Base-by-base conservation (phyloP, 2,329 filamentous ascomycete genomes). In the Penicillium occitanis region DNA sequence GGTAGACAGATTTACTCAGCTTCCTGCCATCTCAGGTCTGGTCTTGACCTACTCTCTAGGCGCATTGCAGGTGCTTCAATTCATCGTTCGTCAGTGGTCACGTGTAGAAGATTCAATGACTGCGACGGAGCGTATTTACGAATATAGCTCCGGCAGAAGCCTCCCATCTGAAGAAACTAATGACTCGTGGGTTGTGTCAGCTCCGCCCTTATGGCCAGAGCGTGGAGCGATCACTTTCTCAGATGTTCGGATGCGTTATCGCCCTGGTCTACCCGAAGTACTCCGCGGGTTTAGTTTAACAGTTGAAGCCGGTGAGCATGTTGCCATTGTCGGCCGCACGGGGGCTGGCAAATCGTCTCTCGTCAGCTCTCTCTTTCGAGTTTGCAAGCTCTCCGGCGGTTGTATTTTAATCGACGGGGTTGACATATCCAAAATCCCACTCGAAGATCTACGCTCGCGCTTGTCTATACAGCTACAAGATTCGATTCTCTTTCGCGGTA, bases 381-480 rank as follows among this genome's bases (percentile, higher is more conserved):
- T 93, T 80, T 79, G 93, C 17, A 90, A 92, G 74, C 85, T 89
- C 0, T 78, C 83, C 5, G 84, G 86, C 13, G 91, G 91, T 6
- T 85, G 77, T 14, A 88, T 93, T 68, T 75, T 82, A 66, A 90
- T 94, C 68, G 91, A 93, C 71, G 90, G 90, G 0, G 70, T 92
- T 11, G 90, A 93, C 72, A 91, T 93, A 62, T 88, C 89, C 28
- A 89, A 86, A 71, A 86, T 93, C 71, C 86, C 85, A 62, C 83
- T 93, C 0, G 84, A 89, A 66, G 87, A 90, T 65, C 81, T 95
- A 17, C 86, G 91, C 28, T 89, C 87, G 19, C 84, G 90, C 0
- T 78, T 94, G 0, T 89, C 90, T 48, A 93, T 94, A 70, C 93
- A 95, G 64, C 91, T 91, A 0, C 90, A 93, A 78, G 91, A 94